A percentile compares a stretch with the other conserved stretches of the same genome.
phyloP scores from a whole-genome alignment of 768 basidiomycete species.

The Grammothele lineata region DNA sequence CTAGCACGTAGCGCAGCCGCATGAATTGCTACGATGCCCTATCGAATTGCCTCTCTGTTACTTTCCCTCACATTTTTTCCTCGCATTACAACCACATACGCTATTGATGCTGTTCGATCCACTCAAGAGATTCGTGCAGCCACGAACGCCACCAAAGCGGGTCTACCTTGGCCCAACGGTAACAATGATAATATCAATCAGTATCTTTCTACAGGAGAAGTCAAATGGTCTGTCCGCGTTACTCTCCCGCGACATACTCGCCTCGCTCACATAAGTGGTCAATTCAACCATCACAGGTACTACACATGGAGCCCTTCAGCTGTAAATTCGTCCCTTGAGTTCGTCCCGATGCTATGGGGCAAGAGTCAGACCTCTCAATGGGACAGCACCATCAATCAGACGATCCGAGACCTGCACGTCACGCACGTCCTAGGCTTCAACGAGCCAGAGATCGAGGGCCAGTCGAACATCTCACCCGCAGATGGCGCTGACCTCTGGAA shows the following conservation, averaged over 20 bases:
- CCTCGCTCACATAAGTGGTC: not conserved
- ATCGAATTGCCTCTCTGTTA: slow-evolving; percentile 2
- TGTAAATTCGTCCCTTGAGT: slow-evolving; percentile 39
- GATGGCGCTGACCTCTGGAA: slow-evolving; percentile 50
- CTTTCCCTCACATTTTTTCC: slow-evolving; percentile 11
- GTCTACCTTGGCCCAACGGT: slow-evolving; percentile 47
- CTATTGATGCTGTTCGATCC: not conserved
- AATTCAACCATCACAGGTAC: slow-evolving; percentile 36
- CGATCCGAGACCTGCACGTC: slow-evolving; percentile 33
- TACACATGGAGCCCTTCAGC: slow-evolving; percentile 45
- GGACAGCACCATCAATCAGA: slow-evolving; percentile 36
- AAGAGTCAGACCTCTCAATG: slow-evolving; percentile 34
- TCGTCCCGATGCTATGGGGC: slow-evolving; percentile 58
- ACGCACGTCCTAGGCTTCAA: slow-evolving; percentile 50
- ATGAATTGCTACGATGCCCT: slow-evolving; percentile 9
- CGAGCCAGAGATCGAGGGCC: slow-evolving; percentile 43
- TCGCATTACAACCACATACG: not conserved
- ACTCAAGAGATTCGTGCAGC: not conserved
- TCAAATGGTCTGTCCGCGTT: slow-evolving; percentile 40
- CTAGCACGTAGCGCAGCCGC: too few species aligned
- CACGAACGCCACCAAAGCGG: slow-evolving; percentile 41
- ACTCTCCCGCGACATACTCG: not conserved
- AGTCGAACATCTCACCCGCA: slow-evolving; percentile 46
- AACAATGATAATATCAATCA: slow-evolving; percentile 38
- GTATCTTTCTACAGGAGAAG: slow-evolving; percentile 40